Base-by-base conservation (phyloP, 805 yeast species). In the Saturnispora hagleri region DNA sequence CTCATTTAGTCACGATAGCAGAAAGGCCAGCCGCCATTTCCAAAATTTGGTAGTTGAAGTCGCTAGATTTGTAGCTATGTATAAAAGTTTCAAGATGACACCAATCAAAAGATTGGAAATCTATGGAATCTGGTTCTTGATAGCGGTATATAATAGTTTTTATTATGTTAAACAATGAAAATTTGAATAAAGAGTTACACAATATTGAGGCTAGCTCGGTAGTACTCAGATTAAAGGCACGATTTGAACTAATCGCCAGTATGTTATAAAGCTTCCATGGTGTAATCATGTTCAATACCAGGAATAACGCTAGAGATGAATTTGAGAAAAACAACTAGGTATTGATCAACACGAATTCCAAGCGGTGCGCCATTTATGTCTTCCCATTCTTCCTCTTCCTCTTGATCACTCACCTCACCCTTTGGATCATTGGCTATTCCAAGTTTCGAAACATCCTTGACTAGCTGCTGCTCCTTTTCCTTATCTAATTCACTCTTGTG, bases 251-350 rank as follows among this genome's bases (percentile, higher is more conserved):
- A 13, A 18, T 7, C 22, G 18, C 12, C 13, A 7, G 22, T 9
- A 4, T 18, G 18, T 56, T 62, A 84, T 62, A 86, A 79, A 1
- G 96, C 97, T 66, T 89, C 90, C 97, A 91, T 93, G n/a, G 99
- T 93, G 65, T 89, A 89, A 62, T 93, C 99, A 67, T 91, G 95
- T 69, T 91, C 96, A 52, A 93, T 90, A 17, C 97, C 96, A 0
- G 99, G 99, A 1, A 96, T 90, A 8, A 93, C 98, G 70, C 97
- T 88, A 8, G 97, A 86, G 46, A 93, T 91, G 63, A 93, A 93
- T 69, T 93, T 93, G 62, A 93, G 74, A 66, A 93, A 93, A 15
- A 91, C 84, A 36, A 93, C 75, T 57, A 93, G 69, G 64, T 93
- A 93, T 64, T 90, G 97, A 65, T 93, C 98, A 1, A 85, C 97